These are phyloP conservation scores for Plasmodium knowlesi DNA, from an alignment of 169 alveolate species.

Conservation along the genomic window DNA sequence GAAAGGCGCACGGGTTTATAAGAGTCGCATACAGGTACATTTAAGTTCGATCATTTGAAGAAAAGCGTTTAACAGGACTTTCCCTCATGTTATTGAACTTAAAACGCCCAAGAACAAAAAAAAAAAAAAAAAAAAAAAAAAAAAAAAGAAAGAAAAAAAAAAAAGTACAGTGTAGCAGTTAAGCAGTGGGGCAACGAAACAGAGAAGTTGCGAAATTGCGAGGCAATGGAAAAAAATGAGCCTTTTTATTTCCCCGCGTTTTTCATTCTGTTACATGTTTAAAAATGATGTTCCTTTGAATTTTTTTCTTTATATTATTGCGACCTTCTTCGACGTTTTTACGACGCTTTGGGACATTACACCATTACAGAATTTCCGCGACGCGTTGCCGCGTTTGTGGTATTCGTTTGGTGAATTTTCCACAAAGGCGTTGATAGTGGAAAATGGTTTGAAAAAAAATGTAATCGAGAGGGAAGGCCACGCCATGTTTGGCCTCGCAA, in stretches of 20 bases:
- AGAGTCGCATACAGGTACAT: not conserved
- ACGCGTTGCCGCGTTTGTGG: not conserved
- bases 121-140: slow-evolving; percentile 13
- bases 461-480: not conserved
- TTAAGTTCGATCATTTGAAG: not conserved
- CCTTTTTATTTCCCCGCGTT: not conserved
- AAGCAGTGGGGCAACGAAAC: not conserved
- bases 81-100: not conserved
- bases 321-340: not conserved
- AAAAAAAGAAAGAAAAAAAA: slow-evolving; percentile 5
- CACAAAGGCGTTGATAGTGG: not conserved
- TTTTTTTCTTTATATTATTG: not conserved
- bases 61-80: not conserved
- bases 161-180: not conserved
- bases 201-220: not conserved
- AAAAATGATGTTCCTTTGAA: not conserved
- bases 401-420: not conserved
- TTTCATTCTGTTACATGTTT: not conserved
- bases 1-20: not conserved
- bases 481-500: not conserved
- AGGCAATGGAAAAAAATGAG: not conserved
- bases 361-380: not conserved
- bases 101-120: not conserved
- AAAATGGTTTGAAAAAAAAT: not conserved
- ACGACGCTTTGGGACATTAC: not conserved